Evolutionary conservation across 1,284 basidiomycete genomes (phyloP), one percentile per base, ranked within the genome.

Genomic region (Schizophyllum commune): DNA sequence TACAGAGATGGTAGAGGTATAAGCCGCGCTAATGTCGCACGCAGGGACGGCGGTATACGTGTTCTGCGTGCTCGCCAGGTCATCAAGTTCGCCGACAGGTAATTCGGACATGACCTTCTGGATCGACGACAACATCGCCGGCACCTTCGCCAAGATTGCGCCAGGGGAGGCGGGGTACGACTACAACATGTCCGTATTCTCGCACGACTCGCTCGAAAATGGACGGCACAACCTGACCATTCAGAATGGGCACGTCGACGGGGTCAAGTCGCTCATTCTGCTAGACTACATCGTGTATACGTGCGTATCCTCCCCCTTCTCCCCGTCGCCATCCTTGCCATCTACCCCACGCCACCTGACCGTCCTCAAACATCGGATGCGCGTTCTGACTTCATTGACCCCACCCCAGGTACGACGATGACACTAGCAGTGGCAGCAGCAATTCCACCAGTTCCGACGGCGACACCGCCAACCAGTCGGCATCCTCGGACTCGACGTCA

Each of bases 231-330:
- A 65, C n/a, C 68, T 77, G 27, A 68, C 68, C n/a, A 68, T 77
- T 32, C 70, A 73, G 32, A 75, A 72, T 58, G 73, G 73, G 11
- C 66, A 65, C 47, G 53, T 62, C 27, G 63, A 64, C 34, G 69
- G 69, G 13, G 7, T 21, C 33, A 59, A 59, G 34, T 72, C 73
- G 13, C 61, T 71, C 7, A 62, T 74, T 22, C 61, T 75, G 17
- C 66, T 76, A 27, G 75, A 76, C 64, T 73, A 70, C 59, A 72
- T 76, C 53, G 62, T 69, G 21, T 75, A 74, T 63, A 65, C 71
- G 73, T 74, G 57, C 56, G 67, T 58, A 13, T 27, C 27, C 27
- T 27, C 27, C 27, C n/a, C 20, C 20, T 52, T 52, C 15, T 52
- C 51, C 51, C 27, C 27, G 5, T 27, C 27, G 27, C 27, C 27